These are phyloP conservation scores for Starmerella potacharoeniae DNA, from an alignment of 805 yeast species.

Conservation along the genomic window DNA sequence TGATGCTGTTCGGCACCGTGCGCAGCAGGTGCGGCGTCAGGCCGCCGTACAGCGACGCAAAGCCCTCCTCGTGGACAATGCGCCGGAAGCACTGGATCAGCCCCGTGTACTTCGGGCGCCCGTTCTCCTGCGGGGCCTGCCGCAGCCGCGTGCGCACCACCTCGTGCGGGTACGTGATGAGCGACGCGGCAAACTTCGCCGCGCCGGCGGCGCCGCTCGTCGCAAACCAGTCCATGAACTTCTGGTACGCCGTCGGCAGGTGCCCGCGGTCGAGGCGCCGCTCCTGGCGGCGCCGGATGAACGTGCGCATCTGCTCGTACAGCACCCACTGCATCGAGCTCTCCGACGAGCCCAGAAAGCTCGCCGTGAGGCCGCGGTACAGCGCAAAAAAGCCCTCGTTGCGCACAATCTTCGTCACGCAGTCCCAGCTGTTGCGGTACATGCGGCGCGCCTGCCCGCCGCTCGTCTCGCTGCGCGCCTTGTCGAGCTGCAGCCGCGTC, in stretches of 20 bases:
- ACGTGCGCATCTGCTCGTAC: constrained; percentile 82
- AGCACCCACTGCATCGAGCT: constrained; percentile 92
- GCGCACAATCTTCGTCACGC: constrained; percentile 54
- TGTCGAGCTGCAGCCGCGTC: constrained; percentile 87
- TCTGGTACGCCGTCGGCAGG: constrained; percentile 40
- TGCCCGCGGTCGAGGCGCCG: constrained; percentile 31
- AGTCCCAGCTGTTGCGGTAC: constrained; percentile 79
- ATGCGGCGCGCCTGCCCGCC: constrained; percentile 31
- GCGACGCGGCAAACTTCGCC: constrained; percentile 86
- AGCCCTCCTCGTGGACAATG: constrained; percentile 84
- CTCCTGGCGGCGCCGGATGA: constrained; percentile 34
- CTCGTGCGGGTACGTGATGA: constrained; percentile 93
- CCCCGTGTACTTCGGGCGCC: constrained; percentile 80
- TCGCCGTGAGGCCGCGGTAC: constrained; percentile 86
- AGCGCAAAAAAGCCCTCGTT: constrained; percentile 72
- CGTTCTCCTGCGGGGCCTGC: constrained; percentile 79
- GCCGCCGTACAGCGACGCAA: constrained; percentile 91
- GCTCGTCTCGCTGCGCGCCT: constrained; percentile 28
- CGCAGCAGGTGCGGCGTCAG: constrained; percentile 91
- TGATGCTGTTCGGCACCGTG: constrained; percentile 94
- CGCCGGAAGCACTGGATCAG: constrained; percentile 74
- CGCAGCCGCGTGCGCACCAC: constrained; percentile 91
- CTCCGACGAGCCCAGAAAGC: constrained; percentile 86
- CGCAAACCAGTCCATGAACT: constrained; percentile 80
- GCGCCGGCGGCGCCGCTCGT: constrained; percentile 96